Evolutionary conservation across 257 asterid genomes (phyloP).

Genomic region (Przewalskia tangutica): DNA sequence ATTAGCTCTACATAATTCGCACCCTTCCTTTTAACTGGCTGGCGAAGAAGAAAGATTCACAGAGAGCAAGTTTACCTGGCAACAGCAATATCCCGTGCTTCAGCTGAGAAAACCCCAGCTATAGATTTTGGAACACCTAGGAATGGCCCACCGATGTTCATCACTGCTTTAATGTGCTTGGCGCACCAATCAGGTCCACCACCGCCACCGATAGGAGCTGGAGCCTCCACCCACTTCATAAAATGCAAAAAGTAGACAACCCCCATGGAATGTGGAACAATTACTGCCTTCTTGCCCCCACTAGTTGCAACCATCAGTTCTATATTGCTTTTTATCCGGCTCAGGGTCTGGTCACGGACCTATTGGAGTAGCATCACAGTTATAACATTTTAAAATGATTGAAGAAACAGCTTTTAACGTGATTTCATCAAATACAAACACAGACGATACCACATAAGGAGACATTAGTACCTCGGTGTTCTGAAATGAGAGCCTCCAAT

Average conservation of each 20-base stretch:
- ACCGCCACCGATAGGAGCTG: conserved; percentile 90
- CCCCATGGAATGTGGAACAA: conserved; percentile 94
- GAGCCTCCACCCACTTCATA: conserved; percentile 95
- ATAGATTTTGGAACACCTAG: conserved; percentile 79
- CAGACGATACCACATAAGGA: neutral
- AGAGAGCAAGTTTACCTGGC: conserved; percentile 34
- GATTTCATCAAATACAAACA: neutral
- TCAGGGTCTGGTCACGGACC: conserved; percentile 75
- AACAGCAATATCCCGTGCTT: conserved; percentile 74
- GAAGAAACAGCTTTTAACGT: neutral
- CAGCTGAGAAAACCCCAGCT: conserved; percentile 74
- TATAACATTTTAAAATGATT: neutral
- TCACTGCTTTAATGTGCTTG: conserved; percentile 68
- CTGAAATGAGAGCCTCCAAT: conserved; percentile 95
- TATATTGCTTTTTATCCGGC: conserved; percentile 71
- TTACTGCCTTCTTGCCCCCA: conserved; percentile 79
- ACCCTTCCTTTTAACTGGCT: neutral
- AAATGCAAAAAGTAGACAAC: conserved; percentile 76
- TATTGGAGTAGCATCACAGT: conserved; percentile 12
- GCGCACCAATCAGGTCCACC: conserved; percentile 96
- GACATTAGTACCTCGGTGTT: conserved; percentile 66
- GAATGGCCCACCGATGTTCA: conserved; percentile 86
- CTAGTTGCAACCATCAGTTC: conserved; percentile 77
- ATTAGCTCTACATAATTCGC: neutral
- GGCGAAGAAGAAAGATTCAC: neutral